phyloP scores from a whole-genome alignment of 2,329 filamentous ascomycete species.

The Scedosporium aurantiacum region DNA sequence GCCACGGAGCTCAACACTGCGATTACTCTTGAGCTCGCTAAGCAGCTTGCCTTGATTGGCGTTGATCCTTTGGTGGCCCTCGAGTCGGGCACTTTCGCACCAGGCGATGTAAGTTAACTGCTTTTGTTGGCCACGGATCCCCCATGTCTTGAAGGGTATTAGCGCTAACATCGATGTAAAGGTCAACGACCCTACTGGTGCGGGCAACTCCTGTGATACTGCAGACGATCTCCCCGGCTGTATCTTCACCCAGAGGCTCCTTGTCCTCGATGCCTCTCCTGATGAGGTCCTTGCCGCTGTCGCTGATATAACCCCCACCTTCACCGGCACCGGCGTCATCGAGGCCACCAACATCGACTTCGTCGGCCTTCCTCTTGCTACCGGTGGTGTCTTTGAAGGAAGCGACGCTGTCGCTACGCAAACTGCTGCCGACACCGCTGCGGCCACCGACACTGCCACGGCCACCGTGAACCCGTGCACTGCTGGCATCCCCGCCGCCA shows the following conservation, averaged over 20 bases:
- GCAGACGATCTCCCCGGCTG: slow-evolving; percentile 36
- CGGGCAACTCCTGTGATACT: slow-evolving; percentile 34
- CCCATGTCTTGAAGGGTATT: not conserved
- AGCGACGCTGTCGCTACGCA: slow-evolving; percentile 5
- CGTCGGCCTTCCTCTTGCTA: slow-evolving; percentile 13
- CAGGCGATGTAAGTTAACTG: slow-evolving; percentile 36
- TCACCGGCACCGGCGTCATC: slow-evolving; percentile 21
- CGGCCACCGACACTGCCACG: slow-evolving; percentile 1
- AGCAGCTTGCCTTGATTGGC: slow-evolving; percentile 48
- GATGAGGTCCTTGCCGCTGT: slow-evolving; percentile 40
- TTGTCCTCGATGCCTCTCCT: slow-evolving; percentile 41
- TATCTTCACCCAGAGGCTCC: slow-evolving; percentile 40
- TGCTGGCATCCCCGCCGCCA: not conserved
- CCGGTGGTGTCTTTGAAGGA: not conserved
- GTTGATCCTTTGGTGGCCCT: slow-evolving; percentile 52
- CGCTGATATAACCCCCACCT: slow-evolving; percentile 22
- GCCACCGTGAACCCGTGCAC: slow-evolving; percentile 1
- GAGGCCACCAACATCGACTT: slow-evolving; percentile 16
- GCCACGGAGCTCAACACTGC: slow-evolving; percentile 49
- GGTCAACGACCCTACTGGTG: slow-evolving; percentile 13
- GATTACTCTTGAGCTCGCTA: slow-evolving; percentile 46
- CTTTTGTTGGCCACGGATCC: not conserved
- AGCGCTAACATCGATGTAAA: not conserved
- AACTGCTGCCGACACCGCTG: slow-evolving; percentile 3
- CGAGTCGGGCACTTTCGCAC: slow-evolving; percentile 50